These are phyloP conservation scores for Alternaria sp. DNA, from an alignment of 2,329 filamentous ascomycete species.

Conservation along the genomic window DNA sequence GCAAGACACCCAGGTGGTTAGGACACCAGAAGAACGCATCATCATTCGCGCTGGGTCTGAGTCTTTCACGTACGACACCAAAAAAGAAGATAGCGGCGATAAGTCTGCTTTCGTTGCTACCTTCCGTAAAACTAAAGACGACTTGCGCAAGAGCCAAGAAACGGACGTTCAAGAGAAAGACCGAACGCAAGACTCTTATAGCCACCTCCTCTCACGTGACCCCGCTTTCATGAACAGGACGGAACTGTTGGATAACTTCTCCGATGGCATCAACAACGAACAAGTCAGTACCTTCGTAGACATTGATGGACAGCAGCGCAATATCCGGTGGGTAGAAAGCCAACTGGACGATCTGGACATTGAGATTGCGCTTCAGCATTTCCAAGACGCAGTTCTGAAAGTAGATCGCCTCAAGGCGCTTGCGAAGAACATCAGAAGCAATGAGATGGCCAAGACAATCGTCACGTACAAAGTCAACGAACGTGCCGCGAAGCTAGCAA, in stretches of 20 bases:
- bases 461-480: constrained; percentile 92
- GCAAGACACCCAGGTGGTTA: constrained; percentile 89
- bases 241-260: constrained; percentile 79
- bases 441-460: constrained; percentile 86
- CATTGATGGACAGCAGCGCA: constrained; percentile 95
- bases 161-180: constrained; percentile 88
- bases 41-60: constrained; percentile 90
- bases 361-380: constrained; percentile 87
- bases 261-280: constrained; percentile 73
- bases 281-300: constrained; percentile 81
- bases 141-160: constrained; percentile 83
- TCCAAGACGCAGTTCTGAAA: constrained; percentile 81
- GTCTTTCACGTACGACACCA: constrained; percentile 92
- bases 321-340: constrained; percentile 91
- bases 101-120: constrained; percentile 85
- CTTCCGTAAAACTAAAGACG: constrained; percentile 91
- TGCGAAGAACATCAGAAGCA: constrained; percentile 81
- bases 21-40: constrained; percentile 72
- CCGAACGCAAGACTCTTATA: constrained; percentile 83
- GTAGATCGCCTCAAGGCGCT: constrained; percentile 86
- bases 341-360: constrained; percentile 98
- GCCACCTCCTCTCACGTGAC: constrained; percentile 83
- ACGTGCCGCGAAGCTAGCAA: constrained; percentile 78
- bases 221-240: constrained; percentile 79
- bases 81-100: constrained; percentile 78